Evolutionary conservation across 2,329 filamentous ascomycete genomes (phyloP), one percentile per base, ranked within the genome.

Genomic region (Mollisiaceae sp.): DNA sequence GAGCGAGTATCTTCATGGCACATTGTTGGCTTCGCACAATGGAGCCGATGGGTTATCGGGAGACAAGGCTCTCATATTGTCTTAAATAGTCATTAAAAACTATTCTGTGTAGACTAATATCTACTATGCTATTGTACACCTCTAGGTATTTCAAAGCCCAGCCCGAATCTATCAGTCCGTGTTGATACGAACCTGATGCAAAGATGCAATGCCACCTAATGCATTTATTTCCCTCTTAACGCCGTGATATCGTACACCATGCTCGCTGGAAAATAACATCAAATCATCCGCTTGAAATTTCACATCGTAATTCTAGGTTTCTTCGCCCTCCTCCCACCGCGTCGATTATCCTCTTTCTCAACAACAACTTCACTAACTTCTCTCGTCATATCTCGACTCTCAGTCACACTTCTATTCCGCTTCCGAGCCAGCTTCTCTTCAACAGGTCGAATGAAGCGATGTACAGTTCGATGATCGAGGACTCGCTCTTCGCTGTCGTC

Each of bases 401-500:
- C 72, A 8, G 67, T 71, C 12, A 43, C 58, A 54, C 67, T 68
- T 5, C 68, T 52, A 54, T 67, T 70, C 24, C 67, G 59, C 67
- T 71, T 74, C 12, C 73, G 66, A 24, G 69, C 66, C 8, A 45
- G 60, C 27, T 66, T 69, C 76, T 94, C 92, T 63, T 93, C 89
- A 2, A 89, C 85, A 0, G 87, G 82, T 27, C 88, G 85, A 6
- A 97, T 79, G 73, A 97, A 97, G 0, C 94, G 90, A 77, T 97
- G 91, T 3, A 98, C 85, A 0, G 85, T 89, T n/a, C 94, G 85
- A 75, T 97, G 94, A 75, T 98, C 94, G 66, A 95, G 83, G 0
- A 77, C 69, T 11, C 88, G 80, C 75, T 89, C 85, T 70, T 90
- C 88, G 64, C 86, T 89, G 75, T 98, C 95, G 22, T 85, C 78